These are phyloP conservation scores for Escovopsis weberi DNA, from an alignment of 2,329 filamentous ascomycete species.

Conservation along the genomic window DNA sequence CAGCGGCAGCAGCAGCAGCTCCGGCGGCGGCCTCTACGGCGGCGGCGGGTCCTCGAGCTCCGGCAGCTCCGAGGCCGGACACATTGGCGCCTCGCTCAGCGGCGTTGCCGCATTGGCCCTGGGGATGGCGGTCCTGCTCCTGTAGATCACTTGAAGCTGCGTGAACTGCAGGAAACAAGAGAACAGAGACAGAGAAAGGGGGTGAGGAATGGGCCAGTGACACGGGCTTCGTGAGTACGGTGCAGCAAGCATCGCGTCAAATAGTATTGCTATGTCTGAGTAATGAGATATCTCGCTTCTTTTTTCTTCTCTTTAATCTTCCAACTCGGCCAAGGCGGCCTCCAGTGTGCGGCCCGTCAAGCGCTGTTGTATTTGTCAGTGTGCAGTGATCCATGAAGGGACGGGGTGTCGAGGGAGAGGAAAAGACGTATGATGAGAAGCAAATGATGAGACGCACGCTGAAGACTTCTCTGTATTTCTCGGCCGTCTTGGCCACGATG, in stretches of 20 bases:
- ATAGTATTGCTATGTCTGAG: too few species aligned
- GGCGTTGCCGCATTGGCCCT: conserved; percentile 2
- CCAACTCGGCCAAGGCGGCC: conserved; percentile 5
- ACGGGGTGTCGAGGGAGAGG: neutral
- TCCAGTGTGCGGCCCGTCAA: conserved; percentile 7
- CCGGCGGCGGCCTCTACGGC: neutral
- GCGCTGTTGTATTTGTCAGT: neutral
- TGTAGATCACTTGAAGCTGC: neutral
- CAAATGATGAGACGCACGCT: conserved; percentile 2
- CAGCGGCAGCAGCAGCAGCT: conserved; percentile 1
- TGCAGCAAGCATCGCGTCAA: too few species aligned
- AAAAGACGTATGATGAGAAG: neutral
- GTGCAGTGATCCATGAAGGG: neutral
- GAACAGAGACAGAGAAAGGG: too few species aligned
- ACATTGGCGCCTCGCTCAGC: conserved; percentile 1
- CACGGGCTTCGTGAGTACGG: too few species aligned
- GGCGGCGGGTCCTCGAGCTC: neutral
- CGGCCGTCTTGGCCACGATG: conserved; percentile 52
- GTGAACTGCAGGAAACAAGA: too few species aligned
- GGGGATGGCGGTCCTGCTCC: conserved; percentile 4
- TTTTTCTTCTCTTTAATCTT: conserved; percentile 1
- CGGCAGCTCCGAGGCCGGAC: conserved; percentile 2
- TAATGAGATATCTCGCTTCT: too few species aligned
- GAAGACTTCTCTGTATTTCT: conserved; percentile 66
- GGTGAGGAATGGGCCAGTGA: too few species aligned